Base-by-base conservation (phyloP, 2,329 filamentous ascomycete species). In the Penicillium concentricum region DNA sequence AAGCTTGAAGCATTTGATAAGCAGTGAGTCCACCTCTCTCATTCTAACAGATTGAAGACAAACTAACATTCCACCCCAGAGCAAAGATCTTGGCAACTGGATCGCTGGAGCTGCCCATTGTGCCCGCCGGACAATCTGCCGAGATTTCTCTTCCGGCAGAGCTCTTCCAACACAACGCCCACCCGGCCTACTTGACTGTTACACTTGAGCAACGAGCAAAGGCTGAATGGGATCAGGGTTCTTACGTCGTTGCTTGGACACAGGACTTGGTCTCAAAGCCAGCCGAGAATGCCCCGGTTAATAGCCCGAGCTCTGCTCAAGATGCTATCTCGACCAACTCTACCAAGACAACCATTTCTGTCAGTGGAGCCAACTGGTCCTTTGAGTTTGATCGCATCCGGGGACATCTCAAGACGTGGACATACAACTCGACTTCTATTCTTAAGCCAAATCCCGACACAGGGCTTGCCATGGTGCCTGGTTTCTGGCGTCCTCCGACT, bases 401-500 rank as follows among this genome's bases (percentile, higher is more conserved):
- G 6, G 54, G 54, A 22, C 54, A 56, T 37, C 47, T 56, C 18
- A 51, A 20, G 18, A 56, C 44, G 20, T 54, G 50, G 49, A 41
- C 34, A 24, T 38, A 44, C 30, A 43, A 54, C 39, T 43, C 49
- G 2, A 44, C 16, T 3, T 28, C 28, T 9, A 43, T 52, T 12
- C 49, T 52, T 20, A 22, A 44, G 39, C 49, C 49, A 4, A 6
- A 55, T 34, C n/a, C 37, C 1, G 50, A 45, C 20, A 60, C 54
- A 44, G 41, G 53, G 46, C 50, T 52, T 46, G 59, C 59, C 35
- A 30, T 61, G 47, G 43, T 61, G 20, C 61, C 63, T 46, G 64
- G 67, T n/a, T 70, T 71, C 55, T 72, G 70, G 70, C 70, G 70
- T 22, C 64, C 69, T 9, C 68, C 69, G 22, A 72, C 69, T 8